phyloP scores from a whole-genome alignment of 495 filamentous ascomycete genomes.

The Astrothelium macrocarpum region DNA sequence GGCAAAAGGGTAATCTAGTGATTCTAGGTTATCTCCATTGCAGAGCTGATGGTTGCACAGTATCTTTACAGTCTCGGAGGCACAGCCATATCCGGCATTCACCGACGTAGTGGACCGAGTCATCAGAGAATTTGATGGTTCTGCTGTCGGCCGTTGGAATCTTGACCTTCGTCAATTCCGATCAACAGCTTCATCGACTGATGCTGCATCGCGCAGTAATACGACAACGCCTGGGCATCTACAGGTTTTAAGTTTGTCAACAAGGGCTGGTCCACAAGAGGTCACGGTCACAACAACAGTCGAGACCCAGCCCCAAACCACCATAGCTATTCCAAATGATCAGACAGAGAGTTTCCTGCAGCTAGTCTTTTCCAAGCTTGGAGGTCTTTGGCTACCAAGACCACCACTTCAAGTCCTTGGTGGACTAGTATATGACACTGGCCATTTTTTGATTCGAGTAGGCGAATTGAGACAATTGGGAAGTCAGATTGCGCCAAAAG shows the following conservation, averaged over 20 bases:
- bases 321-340: not conserved
- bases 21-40: not conserved
- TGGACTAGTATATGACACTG: not conserved
- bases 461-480: not conserved
- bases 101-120: not conserved
- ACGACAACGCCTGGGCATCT: not conserved
- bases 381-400: not conserved
- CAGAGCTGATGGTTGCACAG: not conserved
- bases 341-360: not conserved
- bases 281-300: not conserved
- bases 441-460: not conserved
- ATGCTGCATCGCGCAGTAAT: not conserved
- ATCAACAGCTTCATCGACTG: not conserved
- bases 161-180: slow-evolving; percentile 3
- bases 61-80: not conserved
- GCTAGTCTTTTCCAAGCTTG: not conserved
- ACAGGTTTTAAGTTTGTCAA: not conserved
- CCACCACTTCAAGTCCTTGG: not conserved
- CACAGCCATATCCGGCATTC: not conserved
- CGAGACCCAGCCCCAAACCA: not conserved
- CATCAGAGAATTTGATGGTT: not conserved
- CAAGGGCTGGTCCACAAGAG: not conserved
- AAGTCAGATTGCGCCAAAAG: not conserved
- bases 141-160: not conserved
- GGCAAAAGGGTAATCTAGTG: not conserved